Conservation (phyloP, 495 filamentous ascomycete genomes). For the Aspergillus saccharolyticus region DNA sequence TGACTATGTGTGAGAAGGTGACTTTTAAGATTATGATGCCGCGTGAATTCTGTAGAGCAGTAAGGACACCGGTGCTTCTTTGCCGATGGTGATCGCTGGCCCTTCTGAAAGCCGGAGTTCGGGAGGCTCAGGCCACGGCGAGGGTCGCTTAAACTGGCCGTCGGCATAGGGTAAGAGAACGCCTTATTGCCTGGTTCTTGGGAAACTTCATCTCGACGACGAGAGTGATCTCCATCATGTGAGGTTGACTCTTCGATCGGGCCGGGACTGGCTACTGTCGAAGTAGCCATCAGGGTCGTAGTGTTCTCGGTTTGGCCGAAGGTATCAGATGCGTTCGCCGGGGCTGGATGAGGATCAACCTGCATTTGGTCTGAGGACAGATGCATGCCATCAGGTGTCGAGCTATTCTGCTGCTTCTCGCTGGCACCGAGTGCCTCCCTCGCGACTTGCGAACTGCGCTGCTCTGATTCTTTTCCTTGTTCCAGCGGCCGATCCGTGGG, state of each 20-base stretch:
- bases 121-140: constrained; percentile 73
- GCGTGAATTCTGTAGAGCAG: constrained; percentile 92
- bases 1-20: constrained; percentile 97
- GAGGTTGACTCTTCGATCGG: constrained; percentile 42
- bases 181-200: constrained; percentile 47
- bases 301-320: constrained; percentile 31
- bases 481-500: constrained; percentile 33
- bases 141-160: constrained; percentile 41
- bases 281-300: constrained; percentile 34
- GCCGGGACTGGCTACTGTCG: constrained; percentile 45
- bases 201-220: constrained; percentile 33
- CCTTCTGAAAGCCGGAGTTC: constrained; percentile 57
- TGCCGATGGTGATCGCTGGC: constrained; percentile 63
- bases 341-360: constrained; percentile 33
- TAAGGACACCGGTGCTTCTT: constrained; percentile 97
- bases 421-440: constrained; percentile 42
- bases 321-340: constrained; percentile 25
- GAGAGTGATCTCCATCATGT: constrained; percentile 39
- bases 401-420: constrained; percentile 32
- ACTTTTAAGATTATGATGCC: constrained; percentile 98
- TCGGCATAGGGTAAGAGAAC: constrained; percentile 50
- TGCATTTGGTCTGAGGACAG: constrained; percentile 43
- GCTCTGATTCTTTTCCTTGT: constrained; percentile 34
- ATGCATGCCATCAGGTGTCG: constrained; percentile 27
- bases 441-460: constrained; percentile 40